Base-by-base conservation (phyloP, 1,284 basidiomycete genomes). In the Ganoderma lingzhi region DNA sequence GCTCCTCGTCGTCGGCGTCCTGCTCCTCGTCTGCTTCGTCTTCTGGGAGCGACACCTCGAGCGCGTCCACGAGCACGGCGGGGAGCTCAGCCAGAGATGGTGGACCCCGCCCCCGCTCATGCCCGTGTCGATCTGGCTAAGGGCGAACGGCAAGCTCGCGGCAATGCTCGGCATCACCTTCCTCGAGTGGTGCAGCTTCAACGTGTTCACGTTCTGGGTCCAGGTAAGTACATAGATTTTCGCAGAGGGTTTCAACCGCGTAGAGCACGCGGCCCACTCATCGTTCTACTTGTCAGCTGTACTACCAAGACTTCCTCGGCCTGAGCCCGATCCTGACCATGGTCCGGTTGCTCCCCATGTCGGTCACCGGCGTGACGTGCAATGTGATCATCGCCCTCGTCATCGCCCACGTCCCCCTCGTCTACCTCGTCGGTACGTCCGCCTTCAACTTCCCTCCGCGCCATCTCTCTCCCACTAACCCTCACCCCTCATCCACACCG, bases 311-410 rank as follows among this genome's bases (percentile, higher is more conserved):
- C 62, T 94, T 89, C 75, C 76, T 84, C 66, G 76, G 80, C 1
- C 79, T 88, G 58, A 82, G 81, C 5, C 87, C 92, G 0, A 82
- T 96, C 39, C 82, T 86, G 15, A 91, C 94, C 0, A 94, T 96
- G 80, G 77, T 96, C 35, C 89, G 93, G 8, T 84, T 96, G 72
- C 73, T 96, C 4, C 96, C 96, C 0, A 93, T 93, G 87, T 87
- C 88, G 28, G 79, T 95, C 41, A 87, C 86, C 6, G 94, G 94
- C 9, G 74, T 91, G 23, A 63, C 90, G 9, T 93, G 91, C 76
- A 95, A 94, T 76, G 77, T 92, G 30, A 80, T 94, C 71, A 88
- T 94, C 28, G 89, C 90, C 0, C 76, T 90, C 59, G 81, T 91
- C 64, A 84, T 92, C 23, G 84, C 86, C 0, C 87, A 83, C 63